Conservation (phyloP, 768 basidiomycete genomes). For the Serpula lacrymans region DNA sequence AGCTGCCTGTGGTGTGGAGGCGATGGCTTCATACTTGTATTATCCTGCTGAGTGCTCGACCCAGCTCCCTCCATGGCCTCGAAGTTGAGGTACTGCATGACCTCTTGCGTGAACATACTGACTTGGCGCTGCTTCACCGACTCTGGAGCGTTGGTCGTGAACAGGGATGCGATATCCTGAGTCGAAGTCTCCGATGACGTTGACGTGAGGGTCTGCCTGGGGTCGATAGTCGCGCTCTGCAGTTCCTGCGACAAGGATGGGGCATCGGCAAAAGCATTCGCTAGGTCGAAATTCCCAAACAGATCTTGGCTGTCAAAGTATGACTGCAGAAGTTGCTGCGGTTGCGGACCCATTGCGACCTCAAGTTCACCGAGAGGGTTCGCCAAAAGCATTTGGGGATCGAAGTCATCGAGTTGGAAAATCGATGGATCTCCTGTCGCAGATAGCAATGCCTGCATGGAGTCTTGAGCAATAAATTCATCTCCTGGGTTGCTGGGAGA, state of each 20-base stretch:
- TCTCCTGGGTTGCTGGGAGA: conserved; percentile 4
- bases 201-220: not conserved
- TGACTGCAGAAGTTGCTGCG: not conserved
- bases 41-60: conserved; percentile 4
- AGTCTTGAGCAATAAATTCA: conserved; percentile 15
- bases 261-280: not conserved
- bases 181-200: conserved; percentile 5
- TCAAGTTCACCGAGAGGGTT: conserved; percentile 38
- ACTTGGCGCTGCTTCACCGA: conserved; percentile 13
- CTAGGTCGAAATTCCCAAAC: conserved; percentile 22
- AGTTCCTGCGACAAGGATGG: conserved; percentile 8
- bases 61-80: conserved; percentile 17
- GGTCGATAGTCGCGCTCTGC: conserved; percentile 8
- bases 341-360: conserved; percentile 20
- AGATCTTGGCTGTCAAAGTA: conserved; percentile 12
- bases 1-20: conserved; percentile 17
- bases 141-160: conserved; percentile 14
- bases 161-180: conserved; percentile 20
- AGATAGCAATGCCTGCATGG: conserved; percentile 28
- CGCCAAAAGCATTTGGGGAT: conserved; percentile 24
- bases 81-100: conserved; percentile 38
- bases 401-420: conserved; percentile 34
- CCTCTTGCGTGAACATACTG: conserved; percentile 24
- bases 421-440: conserved; percentile 30
- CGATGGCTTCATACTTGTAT: not conserved